Evolutionary conservation across 768 basidiomycete species (phyloP).

Genomic region (Dioszegia hungarica): DNA sequence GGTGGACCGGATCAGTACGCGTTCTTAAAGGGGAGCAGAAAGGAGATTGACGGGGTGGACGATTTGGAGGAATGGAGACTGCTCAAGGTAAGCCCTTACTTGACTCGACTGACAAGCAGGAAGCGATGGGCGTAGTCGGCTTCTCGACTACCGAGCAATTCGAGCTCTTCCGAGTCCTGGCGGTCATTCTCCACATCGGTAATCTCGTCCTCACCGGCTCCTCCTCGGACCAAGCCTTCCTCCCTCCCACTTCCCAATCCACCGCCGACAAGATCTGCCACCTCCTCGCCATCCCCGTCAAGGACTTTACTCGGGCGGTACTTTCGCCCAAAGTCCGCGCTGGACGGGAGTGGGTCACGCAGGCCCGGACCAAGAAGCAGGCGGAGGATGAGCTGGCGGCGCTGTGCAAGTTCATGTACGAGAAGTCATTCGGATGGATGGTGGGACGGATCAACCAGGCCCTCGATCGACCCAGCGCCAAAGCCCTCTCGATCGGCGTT

Average conservation of each 20-base stretch:
- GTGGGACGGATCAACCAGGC: constrained; percentile 94
- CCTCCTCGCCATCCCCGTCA: constrained; percentile 77
- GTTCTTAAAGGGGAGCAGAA: constrained; percentile 80
- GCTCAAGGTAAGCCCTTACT: constrained; percentile 58
- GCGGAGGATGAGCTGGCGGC: constrained; percentile 87
- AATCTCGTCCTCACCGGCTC: constrained; percentile 79
- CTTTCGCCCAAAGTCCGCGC: constrained; percentile 85
- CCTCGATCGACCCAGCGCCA: constrained; percentile 76
- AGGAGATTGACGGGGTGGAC: constrained; percentile 92
- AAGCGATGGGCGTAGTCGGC: constrained; percentile 82
- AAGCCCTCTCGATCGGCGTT: constrained; percentile 88
- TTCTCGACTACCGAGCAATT: constrained; percentile 78
- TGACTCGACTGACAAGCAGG: constrained; percentile 50
- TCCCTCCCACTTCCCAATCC: constrained; percentile 55
- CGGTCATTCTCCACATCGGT: constrained; percentile 89
- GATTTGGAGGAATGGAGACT: constrained; percentile 82
- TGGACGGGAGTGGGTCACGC: constrained; percentile 93
- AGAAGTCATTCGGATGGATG: constrained; percentile 88
- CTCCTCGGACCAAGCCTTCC: constrained; percentile 70
- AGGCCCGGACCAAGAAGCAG: constrained; percentile 84
- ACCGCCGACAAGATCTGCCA: constrained; percentile 65
- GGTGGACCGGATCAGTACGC: constrained; percentile 76
- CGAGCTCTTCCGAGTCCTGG: constrained; percentile 88
- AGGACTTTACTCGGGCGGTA: constrained; percentile 83
- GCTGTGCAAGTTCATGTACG: constrained; percentile 91